Base-by-base conservation (phyloP, 345 rosid species). In the Streptanthus diversifolius region DNA sequence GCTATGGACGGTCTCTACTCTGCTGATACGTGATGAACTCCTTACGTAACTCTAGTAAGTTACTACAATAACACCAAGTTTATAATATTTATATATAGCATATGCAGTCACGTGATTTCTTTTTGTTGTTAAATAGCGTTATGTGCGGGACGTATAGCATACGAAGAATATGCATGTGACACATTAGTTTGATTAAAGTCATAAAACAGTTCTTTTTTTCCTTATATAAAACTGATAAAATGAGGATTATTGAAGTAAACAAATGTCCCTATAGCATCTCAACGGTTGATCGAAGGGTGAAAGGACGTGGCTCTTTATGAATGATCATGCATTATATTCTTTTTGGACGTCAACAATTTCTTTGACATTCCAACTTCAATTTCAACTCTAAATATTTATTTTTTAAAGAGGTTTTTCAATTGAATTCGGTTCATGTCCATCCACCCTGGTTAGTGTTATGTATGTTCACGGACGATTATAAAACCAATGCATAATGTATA, bases 91-190 rank as follows among this genome's bases (percentile, higher is more conserved):
- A 30, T 12, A 59, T 54, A 11, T 8, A 8, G 14, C 45, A 74
- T 43, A 44, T 53, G 75, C 43, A 45, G 4, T 54, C 75, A 69
- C 70, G 79, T 69, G 79, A 69, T 10, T 10, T 44, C 14, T 44
- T 7, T 5, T 9, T 24, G n/a, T 2, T 5, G 4, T 24, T 3
- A 37, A 59, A 35, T 7, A 69, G 19, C 70, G 66, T 52, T 43
- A 53, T 63, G 48, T 18, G 52, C 63, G 75, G 71, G 66, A 70
- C 75, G 71, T 70, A 75, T 62, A 27, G 41, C 33, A 61, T 53
- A 62, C 74, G 65, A 75, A 61, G 24, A 55, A 61, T 45, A 25
- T 54, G 75, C 80, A 70, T 70, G 80, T 76, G 80, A 17, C 60
- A 70, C 75, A 53, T 45, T 75, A 40, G 29, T 48, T 29, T 57